Evolutionary conservation across 2,329 filamentous ascomycete species (phyloP).

Genomic region (Orbilia brochopaga): DNA sequence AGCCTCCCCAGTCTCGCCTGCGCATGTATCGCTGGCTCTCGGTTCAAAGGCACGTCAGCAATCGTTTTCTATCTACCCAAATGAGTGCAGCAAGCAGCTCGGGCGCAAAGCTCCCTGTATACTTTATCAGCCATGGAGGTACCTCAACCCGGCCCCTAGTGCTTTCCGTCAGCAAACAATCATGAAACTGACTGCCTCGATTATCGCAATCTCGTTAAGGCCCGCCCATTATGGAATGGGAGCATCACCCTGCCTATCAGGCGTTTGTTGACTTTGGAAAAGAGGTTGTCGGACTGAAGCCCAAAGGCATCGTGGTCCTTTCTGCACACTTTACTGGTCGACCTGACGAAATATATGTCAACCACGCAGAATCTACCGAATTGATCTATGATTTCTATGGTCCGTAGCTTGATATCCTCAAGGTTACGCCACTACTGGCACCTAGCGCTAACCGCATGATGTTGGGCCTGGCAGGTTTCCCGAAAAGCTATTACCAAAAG

Average conservation of each 20-base stretch:
- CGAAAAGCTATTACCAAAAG: slow-evolving; percentile 71
- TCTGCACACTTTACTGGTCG: slow-evolving; percentile 68
- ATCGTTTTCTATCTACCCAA: slow-evolving; percentile 5
- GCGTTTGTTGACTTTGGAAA: slow-evolving; percentile 70
- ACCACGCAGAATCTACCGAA: slow-evolving; percentile 32
- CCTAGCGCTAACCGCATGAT: not conserved
- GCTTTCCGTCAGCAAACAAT: not conserved
- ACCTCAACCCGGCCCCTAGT: not conserved
- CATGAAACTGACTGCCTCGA: not conserved
- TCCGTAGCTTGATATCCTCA: not conserved
- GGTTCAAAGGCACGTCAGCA: too few relatives aligned
- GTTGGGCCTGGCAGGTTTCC: slow-evolving; percentile 63
- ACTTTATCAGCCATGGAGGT: slow-evolving; percentile 48
- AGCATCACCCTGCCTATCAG: slow-evolving; percentile 69
- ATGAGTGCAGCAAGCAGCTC: slow-evolving; percentile 3
- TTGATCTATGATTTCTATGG: slow-evolving; percentile 47
- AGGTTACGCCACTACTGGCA: not conserved
- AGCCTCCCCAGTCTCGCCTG: too few relatives aligned
- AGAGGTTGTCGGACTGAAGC: slow-evolving; percentile 75
- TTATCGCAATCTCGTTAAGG: slow-evolving; percentile 14
- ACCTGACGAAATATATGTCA: slow-evolving; percentile 34
- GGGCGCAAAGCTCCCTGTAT: slow-evolving; percentile 15
- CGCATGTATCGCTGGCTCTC: too few relatives aligned
- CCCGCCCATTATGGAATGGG: slow-evolving; percentile 67
- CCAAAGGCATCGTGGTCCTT: slow-evolving; percentile 75